These are phyloP conservation scores for Colletotrichum eremochloae DNA, from an alignment of 2,329 filamentous ascomycete species.

Conservation along the genomic window DNA sequence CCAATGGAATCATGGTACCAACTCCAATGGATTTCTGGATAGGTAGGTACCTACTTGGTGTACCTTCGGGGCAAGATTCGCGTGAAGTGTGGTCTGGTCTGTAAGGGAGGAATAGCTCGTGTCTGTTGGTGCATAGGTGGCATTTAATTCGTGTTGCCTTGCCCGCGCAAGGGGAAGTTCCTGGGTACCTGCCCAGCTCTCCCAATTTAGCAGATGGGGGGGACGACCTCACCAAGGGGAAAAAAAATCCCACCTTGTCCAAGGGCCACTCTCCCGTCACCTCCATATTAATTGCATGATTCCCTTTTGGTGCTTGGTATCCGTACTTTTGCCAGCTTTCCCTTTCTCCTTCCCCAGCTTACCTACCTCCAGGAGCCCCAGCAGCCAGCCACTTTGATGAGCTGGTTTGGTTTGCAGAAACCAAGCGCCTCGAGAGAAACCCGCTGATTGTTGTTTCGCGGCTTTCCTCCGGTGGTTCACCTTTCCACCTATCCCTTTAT, in stretches of 20 bases:
- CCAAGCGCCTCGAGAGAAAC: constrained; percentile 25
- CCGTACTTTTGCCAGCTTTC: constrained; percentile 17
- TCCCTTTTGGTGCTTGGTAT: constrained; percentile 13
- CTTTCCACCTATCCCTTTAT: constrained; percentile 17
- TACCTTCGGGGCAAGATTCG: constrained; percentile 24
- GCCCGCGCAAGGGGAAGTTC: constrained; percentile 34
- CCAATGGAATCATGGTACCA: constrained; percentile 20
- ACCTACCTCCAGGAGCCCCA: constrained; percentile 7
- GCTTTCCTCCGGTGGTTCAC: constrained; percentile 28
- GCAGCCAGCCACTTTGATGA: constrained; percentile 32
- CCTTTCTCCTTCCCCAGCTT: constrained; percentile 10
- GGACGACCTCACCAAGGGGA: constrained; percentile 19
- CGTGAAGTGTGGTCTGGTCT: constrained; percentile 37
- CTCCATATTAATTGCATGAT: constrained; percentile 41
- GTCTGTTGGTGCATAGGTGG: constrained; percentile 43
- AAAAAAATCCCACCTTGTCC: constrained; percentile 30
- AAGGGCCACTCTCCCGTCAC: constrained; percentile 34
- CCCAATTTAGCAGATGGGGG: constrained; percentile 35
- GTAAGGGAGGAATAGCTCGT: constrained; percentile 38
- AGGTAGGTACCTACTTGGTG: background rate
- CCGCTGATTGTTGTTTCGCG: constrained; percentile 22
- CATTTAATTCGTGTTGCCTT: constrained; percentile 40
- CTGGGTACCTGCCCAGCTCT: constrained; percentile 24
- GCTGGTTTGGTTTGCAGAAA: constrained; percentile 23
- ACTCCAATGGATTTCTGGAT: background rate